A percentile compares a stretch with the other conserved stretches of the same genome.
Evolutionary conservation across 1,284 basidiomycete genomes (phyloP).

Genomic region (Leccinum solheimii): DNA sequence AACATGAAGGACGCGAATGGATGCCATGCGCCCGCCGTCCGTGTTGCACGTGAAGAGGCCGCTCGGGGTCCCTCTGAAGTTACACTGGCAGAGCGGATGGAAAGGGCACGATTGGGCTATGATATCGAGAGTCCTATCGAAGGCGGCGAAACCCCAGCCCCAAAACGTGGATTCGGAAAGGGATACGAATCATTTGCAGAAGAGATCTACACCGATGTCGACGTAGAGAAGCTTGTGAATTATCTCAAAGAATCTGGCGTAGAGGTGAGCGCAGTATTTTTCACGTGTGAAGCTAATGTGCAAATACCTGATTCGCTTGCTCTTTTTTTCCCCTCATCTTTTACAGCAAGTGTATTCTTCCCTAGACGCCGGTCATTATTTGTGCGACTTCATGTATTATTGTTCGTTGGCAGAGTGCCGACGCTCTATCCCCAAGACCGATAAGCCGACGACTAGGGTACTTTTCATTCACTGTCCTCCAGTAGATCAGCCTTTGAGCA

Average conservation of each 20-base stretch:
- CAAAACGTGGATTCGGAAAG: constrained; percentile 51
- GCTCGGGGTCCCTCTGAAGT: constrained; percentile 25
- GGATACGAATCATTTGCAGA: constrained; percentile 49
- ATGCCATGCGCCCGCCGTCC: constrained; percentile 55
- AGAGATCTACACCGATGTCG: constrained; percentile 48
- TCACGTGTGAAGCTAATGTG: background rate
- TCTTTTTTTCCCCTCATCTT: background rate
- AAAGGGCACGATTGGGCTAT: constrained; percentile 34
- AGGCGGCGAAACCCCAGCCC: constrained; percentile 37
- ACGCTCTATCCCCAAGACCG: constrained; percentile 52
- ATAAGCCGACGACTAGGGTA: constrained; percentile 58
- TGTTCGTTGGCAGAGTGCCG: constrained; percentile 74
- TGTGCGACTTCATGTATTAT: constrained; percentile 79
- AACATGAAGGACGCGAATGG: constrained; percentile 67
- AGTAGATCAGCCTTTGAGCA: constrained; percentile 56
- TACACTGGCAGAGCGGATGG: constrained; percentile 39
- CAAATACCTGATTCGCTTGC: constrained; percentile 11
- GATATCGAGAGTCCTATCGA: constrained; percentile 27
- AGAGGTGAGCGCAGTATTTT: constrained; percentile 46
- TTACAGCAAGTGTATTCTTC: constrained; percentile 65
- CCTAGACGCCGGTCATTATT: constrained; percentile 73
- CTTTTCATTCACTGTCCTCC: constrained; percentile 75
- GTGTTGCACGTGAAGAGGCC: constrained; percentile 33
- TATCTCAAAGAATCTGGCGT: constrained; percentile 58
- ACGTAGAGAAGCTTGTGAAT: constrained; percentile 51